Conservation (phyloP, 495 filamentous ascomycete species). For the Penicillium psychrofluorescens region DNA sequence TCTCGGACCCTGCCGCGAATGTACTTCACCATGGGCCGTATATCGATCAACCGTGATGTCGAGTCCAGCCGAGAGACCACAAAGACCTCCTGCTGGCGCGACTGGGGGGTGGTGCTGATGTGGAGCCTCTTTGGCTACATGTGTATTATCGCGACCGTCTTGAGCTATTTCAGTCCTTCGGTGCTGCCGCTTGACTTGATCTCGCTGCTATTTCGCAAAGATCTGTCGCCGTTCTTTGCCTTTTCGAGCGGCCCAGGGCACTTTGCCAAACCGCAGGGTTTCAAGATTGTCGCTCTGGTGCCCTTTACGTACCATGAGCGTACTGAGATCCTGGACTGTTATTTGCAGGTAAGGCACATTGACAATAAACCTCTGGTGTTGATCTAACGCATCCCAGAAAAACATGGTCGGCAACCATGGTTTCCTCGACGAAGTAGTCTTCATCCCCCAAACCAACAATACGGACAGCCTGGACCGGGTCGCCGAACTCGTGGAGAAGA, state of each 20-base stretch:
- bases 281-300: slow-evolving; percentile 43
- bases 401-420: slow-evolving; percentile 47
- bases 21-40: slow-evolving; percentile 17
- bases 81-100: slow-evolving; percentile 10
- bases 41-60: slow-evolving; percentile 6
- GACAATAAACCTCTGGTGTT: neutral
- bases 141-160: slow-evolving; percentile 14
- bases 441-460: slow-evolving; percentile 43
- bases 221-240: slow-evolving; percentile 22
- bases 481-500: slow-evolving; percentile 16
- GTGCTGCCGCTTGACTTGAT: slow-evolving; percentile 15
- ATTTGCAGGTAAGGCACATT: slow-evolving; percentile 28
- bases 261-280: slow-evolving; percentile 33
- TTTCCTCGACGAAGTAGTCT: slow-evolving; percentile 46
- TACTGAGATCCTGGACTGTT: slow-evolving; percentile 46
- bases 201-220: slow-evolving; percentile 16
- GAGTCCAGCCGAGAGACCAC: slow-evolving; percentile 9
- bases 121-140: slow-evolving; percentile 22
- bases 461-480: slow-evolving; percentile 40
- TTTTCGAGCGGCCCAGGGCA: slow-evolving; percentile 20
- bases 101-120: slow-evolving; percentile 12
- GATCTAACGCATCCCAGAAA: slow-evolving; percentile 20
- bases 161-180: slow-evolving; percentile 16
- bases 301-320: slow-evolving; percentile 40
- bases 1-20: neutral